Evolutionary conservation across 1,284 basidiomycete genomes (phyloP), one percentile per base, ranked within the genome.

Genomic region (Filobasidium uniguttulatum): DNA sequence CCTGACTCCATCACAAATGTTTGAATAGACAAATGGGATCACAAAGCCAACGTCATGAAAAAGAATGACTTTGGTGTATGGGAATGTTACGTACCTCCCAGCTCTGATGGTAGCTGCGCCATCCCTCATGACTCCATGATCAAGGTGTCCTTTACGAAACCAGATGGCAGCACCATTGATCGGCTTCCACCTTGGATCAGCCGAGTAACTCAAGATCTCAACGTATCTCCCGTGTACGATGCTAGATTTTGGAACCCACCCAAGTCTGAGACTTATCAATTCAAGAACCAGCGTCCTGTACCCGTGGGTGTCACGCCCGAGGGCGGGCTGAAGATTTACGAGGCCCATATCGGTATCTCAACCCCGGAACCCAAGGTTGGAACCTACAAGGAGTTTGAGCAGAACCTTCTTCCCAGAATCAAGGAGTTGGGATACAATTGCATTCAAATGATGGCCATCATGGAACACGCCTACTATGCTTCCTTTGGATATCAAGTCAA

Each of bases 381-480:
- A 3, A 88, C 85, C 1, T 98, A 96, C 76, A 88, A 85, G 66
- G 93, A 97, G 70, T 98, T 98, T 60, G 91, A 88, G 29, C 67
- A 70, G 37, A 78, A 94, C 63, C 72, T 86, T 38, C 75, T 98
- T 7, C 87, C 85, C 30, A 77, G 89, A 53, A 97, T 98, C 68
- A 82, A 82, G 63, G 78, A 80, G 50, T 75, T 97, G 20, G 94
- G 90, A 3, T 98, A 98, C 72, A 98, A 98, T 65, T 81, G 82
- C 44, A 94, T 98, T 56, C 93, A 98, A 67, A 77, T 97, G 61
- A 94, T 94, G 90, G 90, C 86, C 5, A 75, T 96, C 57, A 91
- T 96, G 86, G 90, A 97, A 66, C 93, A 98, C 61, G 86, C 91
- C 3, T 98, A 98, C 70, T 98, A 98, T 71, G 93, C 93, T 55